These are phyloP conservation scores for Chlorella sp. DNA, from an alignment of 139 green algal genomes.

Conservation along the genomic window DNA sequence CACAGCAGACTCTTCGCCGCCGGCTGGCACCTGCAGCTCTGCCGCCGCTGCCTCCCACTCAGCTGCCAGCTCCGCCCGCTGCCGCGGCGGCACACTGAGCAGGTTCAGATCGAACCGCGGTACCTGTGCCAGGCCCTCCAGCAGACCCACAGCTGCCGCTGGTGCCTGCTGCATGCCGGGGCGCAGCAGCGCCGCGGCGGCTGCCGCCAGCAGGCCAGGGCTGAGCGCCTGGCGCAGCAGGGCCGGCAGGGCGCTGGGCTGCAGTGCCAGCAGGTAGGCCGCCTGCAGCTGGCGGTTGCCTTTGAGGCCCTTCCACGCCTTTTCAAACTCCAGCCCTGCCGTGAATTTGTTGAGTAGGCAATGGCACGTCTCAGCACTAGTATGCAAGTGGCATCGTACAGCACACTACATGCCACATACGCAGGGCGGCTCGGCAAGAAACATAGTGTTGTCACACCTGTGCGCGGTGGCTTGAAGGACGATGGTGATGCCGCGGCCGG, in stretches of 20 bases:
- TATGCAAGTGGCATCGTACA: too few species aligned
- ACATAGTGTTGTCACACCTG: not conserved
- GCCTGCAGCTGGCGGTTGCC: slow-evolving; percentile 60
- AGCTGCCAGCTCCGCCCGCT: not conserved
- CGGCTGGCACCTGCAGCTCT: not conserved
- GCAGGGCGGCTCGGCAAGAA: too few species aligned
- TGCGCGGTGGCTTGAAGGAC: not conserved
- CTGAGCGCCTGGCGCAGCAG: slow-evolving; percentile 76
- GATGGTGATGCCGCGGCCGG: not conserved
- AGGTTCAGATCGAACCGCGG: slow-evolving; percentile 35
- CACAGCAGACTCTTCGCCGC: not conserved
- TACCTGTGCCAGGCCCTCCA: slow-evolving; percentile 24
- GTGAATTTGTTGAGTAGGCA: too few species aligned
- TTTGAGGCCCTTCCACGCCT: slow-evolving; percentile 64
- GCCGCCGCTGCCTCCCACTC: slow-evolving; percentile 2
- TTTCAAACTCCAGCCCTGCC: slow-evolving; percentile 77
- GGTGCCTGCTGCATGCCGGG: not conserved
- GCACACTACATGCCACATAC: too few species aligned
- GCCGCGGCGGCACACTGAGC: slow-evolving; percentile 11
- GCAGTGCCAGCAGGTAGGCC: slow-evolving; percentile 61
- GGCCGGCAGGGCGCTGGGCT: slow-evolving; percentile 54
- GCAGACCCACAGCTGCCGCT: slow-evolving; percentile 3
- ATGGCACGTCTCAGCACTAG: too few species aligned
- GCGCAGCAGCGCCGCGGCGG: slow-evolving; percentile 35
- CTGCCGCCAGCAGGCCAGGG: slow-evolving; percentile 47